Percentiles rank a stretch among this genome's conserved stretches.
Evolutionary conservation across 139 green algal genomes (phyloP).

Genomic region (Haematococcus lacustris): DNA sequence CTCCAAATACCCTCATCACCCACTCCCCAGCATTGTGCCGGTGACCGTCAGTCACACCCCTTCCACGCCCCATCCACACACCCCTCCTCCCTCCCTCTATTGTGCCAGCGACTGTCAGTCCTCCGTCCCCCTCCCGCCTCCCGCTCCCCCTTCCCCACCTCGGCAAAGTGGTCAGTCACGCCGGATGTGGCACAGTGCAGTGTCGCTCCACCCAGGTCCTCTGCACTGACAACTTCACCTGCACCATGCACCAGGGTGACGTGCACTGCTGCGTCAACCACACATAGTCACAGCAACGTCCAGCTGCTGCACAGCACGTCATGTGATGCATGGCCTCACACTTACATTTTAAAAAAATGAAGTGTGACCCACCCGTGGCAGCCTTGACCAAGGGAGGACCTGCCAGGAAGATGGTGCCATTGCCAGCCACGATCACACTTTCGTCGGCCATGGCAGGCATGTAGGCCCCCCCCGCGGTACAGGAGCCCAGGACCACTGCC

Average conservation of each 20-base stretch:
- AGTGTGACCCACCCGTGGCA: slow-evolving; percentile 16
- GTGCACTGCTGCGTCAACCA: no score
- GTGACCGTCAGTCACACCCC: no score
- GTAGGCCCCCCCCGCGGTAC: slow-evolving; percentile 87
- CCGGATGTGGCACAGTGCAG: slow-evolving; percentile 77
- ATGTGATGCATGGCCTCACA: no score
- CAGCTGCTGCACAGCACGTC: no score
- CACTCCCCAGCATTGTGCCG: no score
- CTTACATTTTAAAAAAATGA: slow-evolving; percentile 18
- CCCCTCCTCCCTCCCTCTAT: neutral
- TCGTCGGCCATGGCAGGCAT: slow-evolving; percentile 76
- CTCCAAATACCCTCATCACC: no score
- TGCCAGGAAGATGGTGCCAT: slow-evolving; percentile 50
- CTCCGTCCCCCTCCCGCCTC: no score
- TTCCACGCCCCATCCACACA: neutral
- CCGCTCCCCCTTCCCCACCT: neutral
- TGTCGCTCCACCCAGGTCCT: slow-evolving; percentile 83
- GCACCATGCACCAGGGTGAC: no score
- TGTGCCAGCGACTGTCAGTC: no score
- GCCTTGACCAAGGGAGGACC: slow-evolving; percentile 50
- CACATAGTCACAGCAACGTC: no score
- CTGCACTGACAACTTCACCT: slow-evolving; percentile 82
- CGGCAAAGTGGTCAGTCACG: slow-evolving; percentile 66
- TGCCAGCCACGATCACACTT: slow-evolving; percentile 64
- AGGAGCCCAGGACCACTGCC: slow-evolving; percentile 85